A percentile compares a stretch with the other conserved stretches of the same genome.
These are phyloP conservation scores for Fusarium foetens DNA, from an alignment of 2,329 filamentous ascomycete species.

Conservation along the genomic window DNA sequence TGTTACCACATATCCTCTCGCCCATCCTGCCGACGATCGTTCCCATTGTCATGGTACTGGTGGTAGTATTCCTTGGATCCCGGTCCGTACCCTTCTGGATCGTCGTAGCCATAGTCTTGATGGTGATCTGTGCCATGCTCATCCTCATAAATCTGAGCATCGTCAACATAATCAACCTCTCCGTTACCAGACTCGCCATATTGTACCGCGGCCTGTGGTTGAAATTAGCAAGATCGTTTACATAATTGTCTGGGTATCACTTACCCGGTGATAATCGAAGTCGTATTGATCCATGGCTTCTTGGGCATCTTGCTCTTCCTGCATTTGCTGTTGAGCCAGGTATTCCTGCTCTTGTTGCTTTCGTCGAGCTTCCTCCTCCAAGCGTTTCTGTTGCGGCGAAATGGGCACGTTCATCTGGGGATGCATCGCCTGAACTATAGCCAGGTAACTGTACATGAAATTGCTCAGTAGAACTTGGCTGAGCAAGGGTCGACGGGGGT, in stretches of 20 bases:
- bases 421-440: constrained; percentile 99
- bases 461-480: constrained; percentile 97
- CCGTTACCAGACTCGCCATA: constrained; percentile 58
- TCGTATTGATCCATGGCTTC: constrained; percentile 63
- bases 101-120: constrained; percentile 53
- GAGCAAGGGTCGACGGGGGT: constrained; percentile 88
- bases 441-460: constrained; percentile 99
- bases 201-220: constrained; percentile 54
- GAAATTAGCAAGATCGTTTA: neutral
- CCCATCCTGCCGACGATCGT: constrained; percentile 49
- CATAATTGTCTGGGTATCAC: constrained; percentile 34
- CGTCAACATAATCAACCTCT: constrained; percentile 62
- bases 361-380: constrained; percentile 65
- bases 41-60: constrained; percentile 50
- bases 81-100: constrained; percentile 52
- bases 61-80: constrained; percentile 56
- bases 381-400: constrained; percentile 76
- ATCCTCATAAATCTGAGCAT: constrained; percentile 64
- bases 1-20: constrained; percentile 59
- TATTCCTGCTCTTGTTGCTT: constrained; percentile 63
- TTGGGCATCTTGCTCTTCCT: constrained; percentile 57
- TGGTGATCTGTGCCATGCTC: constrained; percentile 57
- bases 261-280: constrained; percentile 64
- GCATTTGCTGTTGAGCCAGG: constrained; percentile 57
- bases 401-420: constrained; percentile 92